Evolutionary conservation across 129 eudicot species (phyloP).

Genomic region (Daucus carota): DH1_v3.0 NC_030384.2:49926501-49927000

Average conservation of each 20-base stretch:
- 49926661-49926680: constrained; percentile 20
- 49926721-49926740: constrained; percentile 61
- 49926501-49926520: constrained; percentile 90
- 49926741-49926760: constrained; percentile 56
- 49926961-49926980: too few species aligned
- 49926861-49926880: neutral
- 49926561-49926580: neutral
- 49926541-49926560: too few species aligned
- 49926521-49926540: too few species aligned
- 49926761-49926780: constrained; percentile 23
- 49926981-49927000: too few species aligned
- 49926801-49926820: neutral
- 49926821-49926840: neutral
- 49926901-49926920: neutral
- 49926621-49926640: neutral
- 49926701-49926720: constrained; percentile 60
- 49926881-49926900: neutral
- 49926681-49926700: constrained; percentile 78
- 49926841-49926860: neutral
- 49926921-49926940: neutral
- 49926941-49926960: neutral
- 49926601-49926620: neutral
- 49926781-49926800: neutral
- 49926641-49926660: neutral
- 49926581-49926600: neutral